These are phyloP conservation scores for Arthrobotrys pseudoclavata DNA, from an alignment of 2,329 filamentous ascomycete species.

Conservation along the genomic window DNA sequence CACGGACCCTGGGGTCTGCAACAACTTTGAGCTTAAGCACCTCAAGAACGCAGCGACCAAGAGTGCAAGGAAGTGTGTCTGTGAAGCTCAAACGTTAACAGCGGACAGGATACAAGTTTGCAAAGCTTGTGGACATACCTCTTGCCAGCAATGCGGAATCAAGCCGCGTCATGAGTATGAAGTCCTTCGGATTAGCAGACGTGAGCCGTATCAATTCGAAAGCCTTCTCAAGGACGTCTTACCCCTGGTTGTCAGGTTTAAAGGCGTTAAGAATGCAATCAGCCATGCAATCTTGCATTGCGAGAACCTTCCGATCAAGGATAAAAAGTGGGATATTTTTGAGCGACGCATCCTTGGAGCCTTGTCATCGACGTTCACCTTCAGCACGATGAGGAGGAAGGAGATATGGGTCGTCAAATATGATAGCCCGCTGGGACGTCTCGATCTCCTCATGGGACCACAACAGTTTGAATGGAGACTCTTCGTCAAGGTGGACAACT, in stretches of 20 bases:
- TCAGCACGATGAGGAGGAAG: conserved; percentile 46
- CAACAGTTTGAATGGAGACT: conserved; percentile 68
- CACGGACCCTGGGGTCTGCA: conserved; percentile 60
- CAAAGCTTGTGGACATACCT: conserved; percentile 70
- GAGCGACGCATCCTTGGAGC: conserved; percentile 64
- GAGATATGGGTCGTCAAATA: conserved; percentile 68
- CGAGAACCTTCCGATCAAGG: conserved; percentile 41
- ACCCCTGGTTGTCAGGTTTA: conserved; percentile 67
- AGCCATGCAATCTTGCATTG: conserved; percentile 62
- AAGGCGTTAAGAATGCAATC: conserved; percentile 63
- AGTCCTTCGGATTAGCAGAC: conserved; percentile 63
- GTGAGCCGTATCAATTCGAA: conserved; percentile 68
- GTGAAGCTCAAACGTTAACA: conserved; percentile 70
- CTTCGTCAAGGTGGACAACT: conserved; percentile 67
- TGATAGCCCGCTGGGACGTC: conserved; percentile 65
- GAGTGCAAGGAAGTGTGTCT: conserved; percentile 71
- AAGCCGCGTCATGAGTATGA: conserved; percentile 69
- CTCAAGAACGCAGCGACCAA: conserved; percentile 61
- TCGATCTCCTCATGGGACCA: conserved; percentile 66
- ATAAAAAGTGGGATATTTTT: conserved; percentile 65
- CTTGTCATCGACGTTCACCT: conserved; percentile 61
- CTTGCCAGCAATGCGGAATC: conserved; percentile 71
- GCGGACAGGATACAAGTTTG: conserved; percentile 69
- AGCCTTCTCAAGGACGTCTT: conserved; percentile 67
- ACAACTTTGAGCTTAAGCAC: conserved; percentile 47